Base-by-base conservation (phyloP, 2,329 filamentous ascomycete genomes). In the Colletotrichum paranaense region DNA sequence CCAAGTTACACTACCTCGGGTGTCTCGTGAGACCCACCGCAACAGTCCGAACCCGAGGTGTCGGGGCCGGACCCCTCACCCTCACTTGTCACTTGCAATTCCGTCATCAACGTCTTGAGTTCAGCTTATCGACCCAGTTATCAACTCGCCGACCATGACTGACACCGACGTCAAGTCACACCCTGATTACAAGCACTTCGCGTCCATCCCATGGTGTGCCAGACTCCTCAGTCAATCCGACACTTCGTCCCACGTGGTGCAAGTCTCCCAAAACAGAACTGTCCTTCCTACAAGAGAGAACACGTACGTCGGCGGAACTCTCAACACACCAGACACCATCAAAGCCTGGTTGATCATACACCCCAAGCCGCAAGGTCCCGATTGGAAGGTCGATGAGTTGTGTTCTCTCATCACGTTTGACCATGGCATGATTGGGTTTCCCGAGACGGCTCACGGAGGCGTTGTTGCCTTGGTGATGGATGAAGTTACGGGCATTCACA, bases 331-430 rank as follows among this genome's bases (percentile, higher is more conserved):
- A 2, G 78, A 78, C 58, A 79, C 78, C 2, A 67, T 85, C 12
- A 62, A 68, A 1, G 81, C 84, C 63, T 80, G 84, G 70, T 80
- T 85, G n/a, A 78, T 78, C 66, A 75, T 82, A 72, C 81, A 85
- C 76, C 78, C 73, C 49, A 62, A 32, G 0, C 74, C 74, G 9
- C 66, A 49, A 8, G 62, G 69, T 1, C 62, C 76, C 73, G 70
- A 19, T 75, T 83, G 63, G 76, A 78, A 76, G 28, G 76, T 85
- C 57, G 75, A 74, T 28, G 77, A 80, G 66, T 73, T 81, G 35
- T 75, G 77, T 3, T 78, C 80, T 2, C 77, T 85, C 32, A 78
- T 82, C 55, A 76, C 80, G 1, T 76, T 84, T 9, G 80, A 81
- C 5, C 75, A 80, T 3, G 81, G 80, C 5, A 76, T 84, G 9